These are phyloP conservation scores for Neopestalotiopsis rosae DNA, from an alignment of 2,329 filamentous ascomycete genomes.

Conservation along the genomic window DNA sequence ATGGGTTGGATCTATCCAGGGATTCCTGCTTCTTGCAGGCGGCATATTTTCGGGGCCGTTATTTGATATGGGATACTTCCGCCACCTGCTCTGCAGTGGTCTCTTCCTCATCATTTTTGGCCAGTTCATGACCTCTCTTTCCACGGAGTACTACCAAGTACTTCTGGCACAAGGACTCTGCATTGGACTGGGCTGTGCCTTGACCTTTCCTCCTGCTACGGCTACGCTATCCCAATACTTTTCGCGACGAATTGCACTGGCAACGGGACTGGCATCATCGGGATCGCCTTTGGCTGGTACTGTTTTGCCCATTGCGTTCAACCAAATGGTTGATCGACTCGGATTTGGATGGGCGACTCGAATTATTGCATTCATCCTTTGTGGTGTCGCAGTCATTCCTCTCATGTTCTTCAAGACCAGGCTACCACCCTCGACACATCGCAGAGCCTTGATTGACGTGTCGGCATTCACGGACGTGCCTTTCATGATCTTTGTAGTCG, in stretches of 20 bases:
- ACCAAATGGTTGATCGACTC: constrained; percentile 42
- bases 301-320: constrained; percentile 48
- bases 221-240: constrained; percentile 37
- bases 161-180: constrained; percentile 56
- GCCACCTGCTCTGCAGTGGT: constrained; percentile 46
- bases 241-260: constrained; percentile 34
- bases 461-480: constrained; percentile 43
- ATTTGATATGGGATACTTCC: constrained; percentile 56
- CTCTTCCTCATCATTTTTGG: constrained; percentile 53
- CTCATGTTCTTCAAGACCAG: constrained; percentile 34
- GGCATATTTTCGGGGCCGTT: constrained; percentile 56
- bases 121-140: constrained; percentile 58
- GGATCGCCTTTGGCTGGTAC: constrained; percentile 43
- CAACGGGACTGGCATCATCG: constrained; percentile 38
- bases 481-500: constrained; percentile 43
- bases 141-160: constrained; percentile 54
- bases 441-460: constrained; percentile 40
- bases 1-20: constrained; percentile 57
- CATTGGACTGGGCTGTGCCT: constrained; percentile 46
- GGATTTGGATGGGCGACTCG: constrained; percentile 52
- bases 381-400: constrained; percentile 42
- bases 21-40: constrained; percentile 55
- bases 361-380: constrained; percentile 45
- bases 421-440: constrained; percentile 37
- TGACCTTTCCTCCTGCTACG: constrained; percentile 30